Conservation (phyloP, 2,329 filamentous ascomycete genomes). For the Colletotrichum plurivorum region DNA sequence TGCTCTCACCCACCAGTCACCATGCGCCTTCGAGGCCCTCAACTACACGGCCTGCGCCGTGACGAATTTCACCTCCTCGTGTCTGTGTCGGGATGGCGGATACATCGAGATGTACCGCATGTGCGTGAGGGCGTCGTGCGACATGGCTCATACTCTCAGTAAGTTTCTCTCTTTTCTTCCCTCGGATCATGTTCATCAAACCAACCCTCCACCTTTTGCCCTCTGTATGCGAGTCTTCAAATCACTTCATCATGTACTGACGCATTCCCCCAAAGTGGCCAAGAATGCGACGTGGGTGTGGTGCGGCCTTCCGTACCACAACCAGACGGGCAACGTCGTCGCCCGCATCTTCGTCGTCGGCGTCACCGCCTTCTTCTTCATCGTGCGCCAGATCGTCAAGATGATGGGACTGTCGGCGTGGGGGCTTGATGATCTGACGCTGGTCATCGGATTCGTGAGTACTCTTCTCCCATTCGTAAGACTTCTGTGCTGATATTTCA, state of each 20-base stretch:
- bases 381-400: conserved; percentile 15
- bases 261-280: not conserved
- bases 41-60: conserved; percentile 25
- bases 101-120: conserved; percentile 12
- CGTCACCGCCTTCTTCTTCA: conserved; percentile 19
- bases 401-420: conserved; percentile 25
- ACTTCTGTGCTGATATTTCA: not conserved
- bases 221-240: too few relatives aligned
- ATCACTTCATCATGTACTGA: not conserved
- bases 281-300: conserved; percentile 30
- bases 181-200: too few relatives aligned
- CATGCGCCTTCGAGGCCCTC: conserved; percentile 22
- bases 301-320: conserved; percentile 20
- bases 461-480: too few relatives aligned
- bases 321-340: not conserved
- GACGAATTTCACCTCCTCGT: conserved; percentile 14
- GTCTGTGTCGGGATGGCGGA: conserved; percentile 17
- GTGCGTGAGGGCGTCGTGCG: conserved; percentile 20
- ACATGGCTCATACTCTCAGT: conserved; percentile 19
- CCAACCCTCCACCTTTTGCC: too few relatives aligned
- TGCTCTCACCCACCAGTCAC: not conserved
- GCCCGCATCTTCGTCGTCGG: conserved; percentile 1
- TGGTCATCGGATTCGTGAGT: conserved; percentile 32
- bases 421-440: conserved; percentile 22
- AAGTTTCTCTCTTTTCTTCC: not conserved